These are phyloP conservation scores for Sporothrix mexicana DNA, from an alignment of 2,329 filamentous ascomycete genomes.

Conservation along the genomic window DNA sequence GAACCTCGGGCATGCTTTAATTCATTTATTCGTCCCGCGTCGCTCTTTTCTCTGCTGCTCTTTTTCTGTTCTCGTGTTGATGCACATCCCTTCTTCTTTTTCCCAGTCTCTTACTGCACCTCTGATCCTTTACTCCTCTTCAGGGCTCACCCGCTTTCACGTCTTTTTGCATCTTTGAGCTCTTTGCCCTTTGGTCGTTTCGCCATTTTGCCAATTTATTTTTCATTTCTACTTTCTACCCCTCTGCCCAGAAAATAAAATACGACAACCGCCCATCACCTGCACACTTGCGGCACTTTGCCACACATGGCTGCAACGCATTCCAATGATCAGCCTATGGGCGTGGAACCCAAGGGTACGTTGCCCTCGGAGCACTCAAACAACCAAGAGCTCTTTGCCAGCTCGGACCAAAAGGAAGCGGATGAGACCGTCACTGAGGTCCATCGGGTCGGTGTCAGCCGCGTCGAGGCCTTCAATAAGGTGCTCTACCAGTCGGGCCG, in stretches of 20 bases:
- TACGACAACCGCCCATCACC: neutral
- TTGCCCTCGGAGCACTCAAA: neutral
- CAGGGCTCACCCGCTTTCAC: too few species aligned
- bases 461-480: slow-evolving; percentile 50
- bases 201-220: neutral
- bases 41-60: slow-evolving; percentile 4
- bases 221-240: neutral
- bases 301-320: slow-evolving; percentile 23
- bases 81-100: neutral
- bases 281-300: neutral
- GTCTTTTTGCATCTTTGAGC: too few species aligned
- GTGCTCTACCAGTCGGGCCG: slow-evolving; percentile 48
- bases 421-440: slow-evolving; percentile 41
- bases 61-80: neutral
- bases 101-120: neutral
- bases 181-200: too few species aligned
- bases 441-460: slow-evolving; percentile 43
- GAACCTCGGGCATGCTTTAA: neutral
- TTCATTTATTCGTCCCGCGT: slow-evolving; percentile 22
- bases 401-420: slow-evolving; percentile 8
- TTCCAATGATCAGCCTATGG: slow-evolving; percentile 2
- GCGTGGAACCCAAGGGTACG: slow-evolving; percentile 35
- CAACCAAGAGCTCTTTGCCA: neutral
- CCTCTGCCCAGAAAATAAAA: too few species aligned
- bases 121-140: neutral